Base-by-base conservation (phyloP, 768 basidiomycete species). In the Porpolomopsis calyptriformis region DNA sequence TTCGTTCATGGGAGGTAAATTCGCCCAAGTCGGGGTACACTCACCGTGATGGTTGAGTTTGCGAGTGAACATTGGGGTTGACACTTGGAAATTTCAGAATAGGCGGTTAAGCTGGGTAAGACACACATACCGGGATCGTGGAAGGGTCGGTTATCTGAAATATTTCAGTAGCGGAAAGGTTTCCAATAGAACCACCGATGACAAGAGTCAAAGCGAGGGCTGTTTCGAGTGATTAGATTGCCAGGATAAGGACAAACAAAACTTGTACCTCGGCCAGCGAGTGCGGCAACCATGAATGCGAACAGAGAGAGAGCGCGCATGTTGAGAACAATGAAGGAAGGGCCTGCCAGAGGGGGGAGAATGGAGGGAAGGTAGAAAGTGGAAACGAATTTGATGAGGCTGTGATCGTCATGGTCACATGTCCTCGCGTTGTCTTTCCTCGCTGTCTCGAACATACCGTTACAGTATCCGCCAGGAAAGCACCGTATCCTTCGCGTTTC, bases 1-100 rank as follows among this genome's bases (percentile, higher is more conserved):
- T 3, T 9, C 12, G 12, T n/a, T n/a, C 8, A 19, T 35, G 22
- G 12, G 33, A 34, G 11, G 18, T 40, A 31, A 20, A n/a, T 20
- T 8, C 24, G 35, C 48, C 51, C 50, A 48, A 10, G 47, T 3
- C 54, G 57, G 57, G 53, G 57, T 58, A 46, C 58, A 23, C 18
- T 12, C 18, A 51, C 55, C 56, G 56, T 49, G 58, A 51, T 43
- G 18, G 42, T 42, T 20, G 45, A 23, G 36, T 18, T 33, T 3
- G 46, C 46, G 3, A 25, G 19, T 4, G 37, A 16, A 41, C 46
- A 47, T 20, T 40, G 37, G 8, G 38, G 16, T 39, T 40, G 38
- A 22, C 46, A 47, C 46, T 47, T 2, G 25, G 41, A 31, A 31
- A 31, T 31, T 31, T 7, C 11, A 10, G 16, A 18, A 16, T 14